A percentile compares a stretch with the other conserved stretches of the same genome.
phyloP scores from a whole-genome alignment of 495 filamentous ascomycete genomes.

The Pyronema omphalodes region DNA sequence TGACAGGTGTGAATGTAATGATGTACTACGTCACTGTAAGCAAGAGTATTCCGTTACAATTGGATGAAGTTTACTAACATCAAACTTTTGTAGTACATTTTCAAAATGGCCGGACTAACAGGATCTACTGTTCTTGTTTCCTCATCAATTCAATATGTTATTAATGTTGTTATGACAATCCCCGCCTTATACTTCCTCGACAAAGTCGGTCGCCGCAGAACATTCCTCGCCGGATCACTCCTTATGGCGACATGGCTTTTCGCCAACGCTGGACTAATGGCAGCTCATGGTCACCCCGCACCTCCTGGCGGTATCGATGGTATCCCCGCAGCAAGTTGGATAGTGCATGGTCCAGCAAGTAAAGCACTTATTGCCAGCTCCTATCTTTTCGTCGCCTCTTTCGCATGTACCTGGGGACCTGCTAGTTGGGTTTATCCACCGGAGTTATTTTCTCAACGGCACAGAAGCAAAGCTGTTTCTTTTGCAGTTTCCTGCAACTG shows the following conservation, averaged over 20 bases:
- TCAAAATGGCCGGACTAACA: conserved; percentile 49
- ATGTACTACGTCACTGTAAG: conserved; percentile 39
- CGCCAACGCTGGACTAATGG: conserved; percentile 40
- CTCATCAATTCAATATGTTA: conserved; percentile 57
- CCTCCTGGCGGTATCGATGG: conserved; percentile 34
- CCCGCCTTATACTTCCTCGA: conserved; percentile 41
- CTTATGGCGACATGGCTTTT: conserved; percentile 55
- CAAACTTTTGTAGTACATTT: conserved; percentile 35
- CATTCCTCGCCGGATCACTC: conserved; percentile 52
- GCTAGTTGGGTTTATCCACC: conserved; percentile 63
- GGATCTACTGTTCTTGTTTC: conserved; percentile 47
- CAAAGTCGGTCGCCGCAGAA: conserved; percentile 40
- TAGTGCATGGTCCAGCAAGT: conserved; percentile 38
- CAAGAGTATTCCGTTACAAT: neutral
- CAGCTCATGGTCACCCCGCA: conserved; percentile 34
- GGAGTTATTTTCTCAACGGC: conserved; percentile 53
- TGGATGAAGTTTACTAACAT: neutral
- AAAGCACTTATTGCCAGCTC: conserved; percentile 59
- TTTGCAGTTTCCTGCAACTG: conserved; percentile 54
- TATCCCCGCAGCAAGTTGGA: conserved; percentile 41
- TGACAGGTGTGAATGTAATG: conserved; percentile 80
- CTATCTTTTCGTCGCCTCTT: conserved; percentile 62
- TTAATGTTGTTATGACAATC: conserved; percentile 44
- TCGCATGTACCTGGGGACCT: conserved; percentile 51
- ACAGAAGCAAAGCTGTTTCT: conserved; percentile 50